Conservation (phyloP, 73 alveolate species). For the Breviolum minutum region DNA sequence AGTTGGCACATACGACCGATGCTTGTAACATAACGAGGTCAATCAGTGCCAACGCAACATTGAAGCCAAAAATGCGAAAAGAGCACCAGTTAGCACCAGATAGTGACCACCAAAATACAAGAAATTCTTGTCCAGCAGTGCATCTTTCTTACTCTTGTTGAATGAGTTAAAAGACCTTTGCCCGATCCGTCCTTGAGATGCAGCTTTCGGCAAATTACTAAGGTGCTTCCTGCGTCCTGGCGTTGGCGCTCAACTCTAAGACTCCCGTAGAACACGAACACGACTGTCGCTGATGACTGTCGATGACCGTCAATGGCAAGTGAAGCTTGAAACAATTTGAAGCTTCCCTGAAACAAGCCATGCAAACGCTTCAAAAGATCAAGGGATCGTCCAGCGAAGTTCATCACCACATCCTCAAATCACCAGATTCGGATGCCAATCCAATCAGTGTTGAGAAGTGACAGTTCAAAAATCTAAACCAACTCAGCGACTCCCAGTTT, state of each 20-base stretch:
- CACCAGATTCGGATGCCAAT: too few relatives aligned
- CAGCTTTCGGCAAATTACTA: conserved; percentile 40
- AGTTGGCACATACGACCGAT: too few relatives aligned
- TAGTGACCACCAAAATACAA: too few relatives aligned
- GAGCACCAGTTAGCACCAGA: too few relatives aligned
- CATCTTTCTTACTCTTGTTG: too few relatives aligned
- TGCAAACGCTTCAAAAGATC: conserved; percentile 34
- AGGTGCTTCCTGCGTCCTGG: conserved; percentile 47
- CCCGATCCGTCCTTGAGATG: background rate
- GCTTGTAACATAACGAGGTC: background rate
- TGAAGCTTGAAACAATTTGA: background rate
- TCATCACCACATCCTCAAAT: conserved; percentile 18
- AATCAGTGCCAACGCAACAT: too few relatives aligned
- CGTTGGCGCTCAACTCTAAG: background rate
- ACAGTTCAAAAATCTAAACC: too few relatives aligned
- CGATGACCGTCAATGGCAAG: background rate
- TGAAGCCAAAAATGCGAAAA: too few relatives aligned
- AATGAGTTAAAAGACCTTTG: too few relatives aligned
- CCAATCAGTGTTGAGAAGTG: too few relatives aligned
- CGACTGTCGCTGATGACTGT: background rate
- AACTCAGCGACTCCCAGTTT: too few relatives aligned
- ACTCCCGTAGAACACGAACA: background rate
- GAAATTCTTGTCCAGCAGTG: too few relatives aligned
- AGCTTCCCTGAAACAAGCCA: background rate
- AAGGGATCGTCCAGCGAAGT: conserved; percentile 47